These are phyloP conservation scores for Letharia columbiana DNA, from an alignment of 495 filamentous ascomycete genomes.

Conservation along the genomic window DNA sequence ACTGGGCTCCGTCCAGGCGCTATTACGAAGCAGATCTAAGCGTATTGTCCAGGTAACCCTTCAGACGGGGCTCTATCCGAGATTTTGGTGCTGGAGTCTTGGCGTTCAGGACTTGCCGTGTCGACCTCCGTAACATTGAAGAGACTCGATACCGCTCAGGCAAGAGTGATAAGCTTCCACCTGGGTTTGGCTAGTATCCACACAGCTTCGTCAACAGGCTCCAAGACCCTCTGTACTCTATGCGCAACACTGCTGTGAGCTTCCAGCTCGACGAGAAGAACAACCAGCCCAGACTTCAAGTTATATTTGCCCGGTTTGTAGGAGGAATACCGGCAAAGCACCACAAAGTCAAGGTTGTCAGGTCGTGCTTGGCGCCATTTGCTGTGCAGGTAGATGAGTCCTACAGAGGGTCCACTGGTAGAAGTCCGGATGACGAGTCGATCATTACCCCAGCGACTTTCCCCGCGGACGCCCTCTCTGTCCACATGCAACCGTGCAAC, in stretches of 20 bases:
- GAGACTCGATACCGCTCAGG: not conserved
- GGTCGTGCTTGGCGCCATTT: not conserved
- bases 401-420: not conserved
- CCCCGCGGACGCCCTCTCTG: not conserved
- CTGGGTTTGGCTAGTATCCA: not conserved
- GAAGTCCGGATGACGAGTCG: not conserved
- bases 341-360: not conserved
- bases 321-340: not conserved
- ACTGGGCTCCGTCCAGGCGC: too few species aligned
- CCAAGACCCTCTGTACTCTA: not conserved
- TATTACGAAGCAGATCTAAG: too few species aligned
- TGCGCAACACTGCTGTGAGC: not conserved
- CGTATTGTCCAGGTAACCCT: too few species aligned
- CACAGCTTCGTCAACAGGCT: not conserved
- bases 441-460: not conserved
- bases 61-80: too few species aligned
- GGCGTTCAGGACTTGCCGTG: too few species aligned
- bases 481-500: not conserved
- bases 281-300: not conserved
- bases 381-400: not conserved
- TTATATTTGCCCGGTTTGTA: not conserved
- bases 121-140: too few species aligned
- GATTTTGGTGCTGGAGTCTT: too few species aligned
- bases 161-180: constrained; percentile 3
- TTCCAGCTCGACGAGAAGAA: not conserved